These are phyloP conservation scores for Apiotrichum akiyoshidainum DNA, from an alignment of 1,284 basidiomycete genomes.

Conservation along the genomic window DNA sequence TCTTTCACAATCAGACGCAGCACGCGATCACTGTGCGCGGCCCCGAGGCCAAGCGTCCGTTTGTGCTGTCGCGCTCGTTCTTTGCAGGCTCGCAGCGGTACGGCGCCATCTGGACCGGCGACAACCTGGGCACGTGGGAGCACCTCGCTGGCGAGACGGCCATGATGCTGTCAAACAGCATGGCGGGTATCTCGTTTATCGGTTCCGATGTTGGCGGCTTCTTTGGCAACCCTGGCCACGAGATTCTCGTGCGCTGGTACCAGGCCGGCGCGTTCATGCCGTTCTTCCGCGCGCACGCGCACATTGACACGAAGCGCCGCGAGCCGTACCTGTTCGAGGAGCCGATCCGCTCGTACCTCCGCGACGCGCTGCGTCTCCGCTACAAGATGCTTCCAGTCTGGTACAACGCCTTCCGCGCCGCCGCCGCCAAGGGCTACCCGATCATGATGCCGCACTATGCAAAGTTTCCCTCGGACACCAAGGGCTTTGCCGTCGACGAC, in stretches of 20 bases:
- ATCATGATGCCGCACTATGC: constrained; percentile 90
- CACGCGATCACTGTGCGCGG: constrained; percentile 76
- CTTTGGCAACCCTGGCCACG: constrained; percentile 91
- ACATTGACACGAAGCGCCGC: constrained; percentile 95
- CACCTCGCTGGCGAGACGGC: constrained; percentile 91
- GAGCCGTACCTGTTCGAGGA: constrained; percentile 92
- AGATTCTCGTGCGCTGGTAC: constrained; percentile 97
- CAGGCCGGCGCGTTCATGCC: constrained; percentile 91
- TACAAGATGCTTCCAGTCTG: constrained; percentile 88
- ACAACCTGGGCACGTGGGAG: constrained; percentile 94
- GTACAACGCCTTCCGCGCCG: constrained; percentile 94
- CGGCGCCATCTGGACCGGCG: constrained; percentile 98
- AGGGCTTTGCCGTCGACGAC: constrained; percentile 84
- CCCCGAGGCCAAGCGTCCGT: constrained; percentile 72
- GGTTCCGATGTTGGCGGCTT: constrained; percentile 98
- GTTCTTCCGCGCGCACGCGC: constrained; percentile 98
- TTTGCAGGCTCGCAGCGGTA: constrained; percentile 93
- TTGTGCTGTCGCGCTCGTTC: constrained; percentile 93
- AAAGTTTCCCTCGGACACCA: constrained; percentile 80
- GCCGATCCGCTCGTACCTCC: constrained; percentile 76
- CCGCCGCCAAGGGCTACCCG: constrained; percentile 72
- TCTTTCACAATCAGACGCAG: constrained; percentile 74
- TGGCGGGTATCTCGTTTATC: constrained; percentile 90
- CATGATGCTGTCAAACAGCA: constrained; percentile 85
- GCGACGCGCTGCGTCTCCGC: constrained; percentile 74